phyloP scores from a whole-genome alignment of 768 basidiomycete species.

The Ramaria sp. region DNA sequence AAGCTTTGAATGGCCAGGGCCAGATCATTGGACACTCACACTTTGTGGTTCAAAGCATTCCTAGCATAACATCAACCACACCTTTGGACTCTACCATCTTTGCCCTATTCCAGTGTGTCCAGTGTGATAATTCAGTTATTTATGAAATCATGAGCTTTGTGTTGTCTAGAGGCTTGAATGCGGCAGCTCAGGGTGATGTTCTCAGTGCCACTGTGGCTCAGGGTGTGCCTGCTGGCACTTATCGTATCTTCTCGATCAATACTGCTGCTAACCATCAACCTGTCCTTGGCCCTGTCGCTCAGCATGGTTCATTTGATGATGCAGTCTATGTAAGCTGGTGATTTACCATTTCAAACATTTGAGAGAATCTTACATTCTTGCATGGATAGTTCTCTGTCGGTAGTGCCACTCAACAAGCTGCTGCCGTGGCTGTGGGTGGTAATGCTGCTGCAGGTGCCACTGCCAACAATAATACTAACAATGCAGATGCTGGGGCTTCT shows the following conservation, averaged over 20 bases:
- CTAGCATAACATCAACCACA: slow-evolving; percentile 32
- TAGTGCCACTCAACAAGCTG: slow-evolving; percentile 14
- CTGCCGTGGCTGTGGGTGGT: slow-evolving; percentile 8
- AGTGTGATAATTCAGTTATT: neutral
- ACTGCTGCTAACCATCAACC: slow-evolving; percentile 49
- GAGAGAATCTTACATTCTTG: slow-evolving; percentile 1
- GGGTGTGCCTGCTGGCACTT: slow-evolving; percentile 48
- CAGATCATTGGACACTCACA: slow-evolving; percentile 49
- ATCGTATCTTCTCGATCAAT: slow-evolving; percentile 50
- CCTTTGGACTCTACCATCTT: slow-evolving; percentile 41
- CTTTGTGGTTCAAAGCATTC: slow-evolving; percentile 41
- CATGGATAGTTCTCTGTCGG: slow-evolving; percentile 24
- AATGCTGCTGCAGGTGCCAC: slow-evolving; percentile 8
- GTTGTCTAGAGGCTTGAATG: slow-evolving; percentile 30
- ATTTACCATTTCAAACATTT: slow-evolving; percentile 4
- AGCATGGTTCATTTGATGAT: slow-evolving; percentile 53
- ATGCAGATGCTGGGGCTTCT: slow-evolving; percentile 3
- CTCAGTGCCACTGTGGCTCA: slow-evolving; percentile 39
- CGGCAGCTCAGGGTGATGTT: slow-evolving; percentile 31
- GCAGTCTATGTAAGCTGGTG: slow-evolving; percentile 39
- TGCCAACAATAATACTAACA: neutral
- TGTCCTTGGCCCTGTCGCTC: slow-evolving; percentile 45
- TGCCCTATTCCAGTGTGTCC: slow-evolving; percentile 39
- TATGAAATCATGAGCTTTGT: neutral
- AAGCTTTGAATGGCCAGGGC: slow-evolving; percentile 39